phyloP scores from a whole-genome alignment of 2,329 filamentous ascomycete species.

The Aquanectria penicillioides region DNA sequence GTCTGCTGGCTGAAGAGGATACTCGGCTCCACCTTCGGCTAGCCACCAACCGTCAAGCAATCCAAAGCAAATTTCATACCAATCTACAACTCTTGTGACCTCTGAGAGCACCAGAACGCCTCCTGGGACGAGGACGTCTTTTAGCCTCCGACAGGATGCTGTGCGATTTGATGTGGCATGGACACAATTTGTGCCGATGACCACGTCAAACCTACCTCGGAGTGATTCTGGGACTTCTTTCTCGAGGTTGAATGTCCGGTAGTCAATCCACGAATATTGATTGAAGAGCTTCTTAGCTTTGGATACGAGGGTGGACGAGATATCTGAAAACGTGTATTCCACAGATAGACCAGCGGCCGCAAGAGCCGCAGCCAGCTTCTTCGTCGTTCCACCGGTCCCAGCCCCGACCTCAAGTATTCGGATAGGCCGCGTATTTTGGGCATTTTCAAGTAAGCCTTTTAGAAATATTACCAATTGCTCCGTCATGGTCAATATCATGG shows the following conservation, averaged over 20 bases:
- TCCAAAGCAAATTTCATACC: neutral
- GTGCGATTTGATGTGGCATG: neutral
- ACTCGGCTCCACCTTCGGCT: neutral
- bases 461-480: neutral
- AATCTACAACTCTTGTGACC: neutral
- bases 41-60: neutral
- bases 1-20: neutral
- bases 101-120: neutral
- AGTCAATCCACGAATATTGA: neutral
- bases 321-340: neutral
- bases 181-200: neutral
- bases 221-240: neutral
- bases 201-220: neutral
- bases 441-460: neutral
- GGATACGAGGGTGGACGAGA: neutral
- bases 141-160: neutral
- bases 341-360: neutral
- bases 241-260: neutral
- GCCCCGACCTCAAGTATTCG: neutral
- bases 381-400: neutral
- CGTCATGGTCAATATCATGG: neutral
- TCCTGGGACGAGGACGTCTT: neutral
- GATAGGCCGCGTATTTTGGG: neutral
- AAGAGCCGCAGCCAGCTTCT: neutral
- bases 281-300: neutral